A percentile compares a stretch with the other conserved stretches of the same genome.
Conservation (phyloP, 257 asterid genomes). For the Solanum arcanum region DNA sequence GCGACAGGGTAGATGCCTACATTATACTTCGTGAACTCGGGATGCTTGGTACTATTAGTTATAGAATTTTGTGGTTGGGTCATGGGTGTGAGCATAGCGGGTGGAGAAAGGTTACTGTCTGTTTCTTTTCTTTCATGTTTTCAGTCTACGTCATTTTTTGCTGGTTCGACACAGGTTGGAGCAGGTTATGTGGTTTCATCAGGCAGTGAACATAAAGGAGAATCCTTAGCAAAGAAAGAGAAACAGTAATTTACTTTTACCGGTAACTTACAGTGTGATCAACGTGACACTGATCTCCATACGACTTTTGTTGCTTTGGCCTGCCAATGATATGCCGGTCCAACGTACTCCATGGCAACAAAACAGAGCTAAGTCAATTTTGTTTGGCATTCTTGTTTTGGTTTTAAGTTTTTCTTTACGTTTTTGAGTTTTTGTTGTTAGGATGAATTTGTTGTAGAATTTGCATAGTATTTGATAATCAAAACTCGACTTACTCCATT, state of each 20-base stretch:
- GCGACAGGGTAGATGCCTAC: neutral
- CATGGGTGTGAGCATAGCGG: no score
- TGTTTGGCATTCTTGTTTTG: conserved; percentile 9
- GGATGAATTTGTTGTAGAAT: neutral
- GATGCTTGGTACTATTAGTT: neutral
- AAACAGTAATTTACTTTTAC: conserved; percentile 18
- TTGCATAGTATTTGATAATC: neutral
- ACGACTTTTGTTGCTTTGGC: neutral
- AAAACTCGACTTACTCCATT: neutral
- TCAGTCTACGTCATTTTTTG: neutral
- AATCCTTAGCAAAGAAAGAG: conserved; percentile 84
- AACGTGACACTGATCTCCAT: neutral
- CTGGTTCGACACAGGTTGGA: conserved; percentile 50
- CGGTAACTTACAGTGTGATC: neutral
- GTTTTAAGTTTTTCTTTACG: neutral
- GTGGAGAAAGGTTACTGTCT: neutral
- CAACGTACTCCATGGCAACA: neutral
- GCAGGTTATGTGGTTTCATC: conserved; percentile 81
- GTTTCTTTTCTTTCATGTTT: neutral
- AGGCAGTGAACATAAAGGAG: conserved; percentile 82
- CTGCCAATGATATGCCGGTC: neutral
- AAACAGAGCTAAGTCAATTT: conserved; percentile 20
- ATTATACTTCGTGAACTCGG: neutral
- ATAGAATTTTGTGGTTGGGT: neutral
- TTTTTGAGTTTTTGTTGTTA: neutral